Evolutionary conservation across 2,329 filamentous ascomycete species (phyloP).

Genomic region (Aspergillus tubingensis): DNA sequence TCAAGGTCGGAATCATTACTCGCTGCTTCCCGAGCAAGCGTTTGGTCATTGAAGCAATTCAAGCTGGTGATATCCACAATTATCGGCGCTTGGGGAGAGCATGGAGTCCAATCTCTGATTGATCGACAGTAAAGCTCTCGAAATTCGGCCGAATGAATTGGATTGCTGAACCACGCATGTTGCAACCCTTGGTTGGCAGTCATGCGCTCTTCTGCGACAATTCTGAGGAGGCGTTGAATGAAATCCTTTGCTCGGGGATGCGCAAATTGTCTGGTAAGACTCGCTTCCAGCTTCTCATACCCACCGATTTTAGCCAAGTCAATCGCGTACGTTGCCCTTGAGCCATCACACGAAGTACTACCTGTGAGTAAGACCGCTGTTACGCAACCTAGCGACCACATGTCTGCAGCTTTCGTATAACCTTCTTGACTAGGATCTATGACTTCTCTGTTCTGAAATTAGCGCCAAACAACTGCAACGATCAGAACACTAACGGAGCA

Average conservation of each 20-base stretch:
- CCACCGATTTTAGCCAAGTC: conserved; percentile 43
- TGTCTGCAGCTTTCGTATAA: conserved; percentile 61
- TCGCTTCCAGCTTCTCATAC: conserved; percentile 47
- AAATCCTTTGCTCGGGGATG: conserved; percentile 54
- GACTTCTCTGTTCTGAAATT: conserved; percentile 27
- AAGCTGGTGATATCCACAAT: conserved; percentile 16
- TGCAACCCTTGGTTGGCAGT: conserved; percentile 55
- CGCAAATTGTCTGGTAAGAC: conserved; percentile 46
- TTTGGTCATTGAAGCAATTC: background rate
- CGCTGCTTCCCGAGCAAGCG: background rate
- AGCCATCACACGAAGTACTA: conserved; percentile 49
- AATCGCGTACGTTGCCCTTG: conserved; percentile 27
- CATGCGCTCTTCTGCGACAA: conserved; percentile 54
- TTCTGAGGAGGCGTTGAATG: conserved; percentile 52
- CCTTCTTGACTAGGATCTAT: conserved; percentile 34
- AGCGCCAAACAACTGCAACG: background rate
- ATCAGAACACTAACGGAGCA: conserved; percentile 55
- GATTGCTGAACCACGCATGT: conserved; percentile 60
- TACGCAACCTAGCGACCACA: conserved; percentile 64
- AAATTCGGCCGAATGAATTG: conserved; percentile 49
- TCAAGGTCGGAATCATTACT: background rate
- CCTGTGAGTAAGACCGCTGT: conserved; percentile 55
- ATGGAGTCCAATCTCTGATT: conserved; percentile 54
- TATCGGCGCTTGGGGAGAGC: conserved; percentile 14
- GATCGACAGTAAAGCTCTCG: conserved; percentile 53